Evolutionary conservation across 768 basidiomycete species (phyloP).

Genomic region (Amanita rimosa): DNA sequence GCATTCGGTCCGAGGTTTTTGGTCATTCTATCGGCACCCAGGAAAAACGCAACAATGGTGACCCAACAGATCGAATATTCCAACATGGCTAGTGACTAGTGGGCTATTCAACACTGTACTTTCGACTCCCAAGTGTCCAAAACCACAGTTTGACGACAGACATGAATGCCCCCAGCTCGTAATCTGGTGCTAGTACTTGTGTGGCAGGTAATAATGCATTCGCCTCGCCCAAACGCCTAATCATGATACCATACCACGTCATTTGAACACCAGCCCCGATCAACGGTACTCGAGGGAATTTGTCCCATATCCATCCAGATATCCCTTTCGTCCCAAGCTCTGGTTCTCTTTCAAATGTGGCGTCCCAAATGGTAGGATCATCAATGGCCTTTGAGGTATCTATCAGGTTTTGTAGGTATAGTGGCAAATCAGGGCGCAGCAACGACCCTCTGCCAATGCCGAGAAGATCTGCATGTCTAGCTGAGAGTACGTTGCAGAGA

Average conservation of each 20-base stretch:
- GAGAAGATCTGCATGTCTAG: conserved; percentile 57
- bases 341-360: conserved; percentile 30
- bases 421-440: conserved; percentile 49
- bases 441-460: conserved; percentile 67
- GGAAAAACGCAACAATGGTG: too few relatives aligned
- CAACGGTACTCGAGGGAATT: conserved; percentile 39
- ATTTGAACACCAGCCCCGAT: conserved; percentile 52
- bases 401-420: conserved; percentile 18
- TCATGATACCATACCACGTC: conserved; percentile 58
- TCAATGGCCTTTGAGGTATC: conserved; percentile 6
- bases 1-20: too few relatives aligned
- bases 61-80: too few relatives aligned
- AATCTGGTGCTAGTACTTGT: conserved; percentile 12
- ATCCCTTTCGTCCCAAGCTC: conserved; percentile 14
- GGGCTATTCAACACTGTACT: neutral
- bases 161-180: conserved; percentile 21
- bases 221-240: conserved; percentile 35
- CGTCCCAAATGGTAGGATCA: conserved; percentile 12
- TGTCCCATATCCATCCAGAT: conserved; percentile 16
- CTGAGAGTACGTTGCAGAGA: conserved; percentile 38
- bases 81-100: too few relatives aligned
- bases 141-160: conserved; percentile 36
- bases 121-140: conserved; percentile 18
- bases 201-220: conserved; percentile 5
- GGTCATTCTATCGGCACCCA: too few relatives aligned